Conservation (phyloP, 2,329 filamentous ascomycete genomes). For the Aspergillus sp. region DNA sequence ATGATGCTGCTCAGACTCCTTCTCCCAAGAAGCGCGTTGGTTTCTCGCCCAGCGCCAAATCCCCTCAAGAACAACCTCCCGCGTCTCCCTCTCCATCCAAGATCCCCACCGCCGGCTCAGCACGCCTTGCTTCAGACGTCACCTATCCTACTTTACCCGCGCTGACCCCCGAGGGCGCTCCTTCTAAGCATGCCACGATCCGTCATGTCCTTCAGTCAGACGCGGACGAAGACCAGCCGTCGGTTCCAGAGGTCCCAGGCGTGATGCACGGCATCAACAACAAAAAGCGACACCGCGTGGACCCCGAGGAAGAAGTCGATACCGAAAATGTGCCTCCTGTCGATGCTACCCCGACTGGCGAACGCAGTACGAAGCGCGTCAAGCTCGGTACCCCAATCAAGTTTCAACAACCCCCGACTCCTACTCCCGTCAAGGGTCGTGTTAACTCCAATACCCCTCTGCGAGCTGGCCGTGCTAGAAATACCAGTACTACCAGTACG, state of each 20-base stretch:
- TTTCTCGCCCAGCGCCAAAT: constrained; percentile 65
- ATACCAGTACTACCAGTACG: background rate
- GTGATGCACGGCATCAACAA: constrained; percentile 34
- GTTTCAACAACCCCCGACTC: constrained; percentile 11
- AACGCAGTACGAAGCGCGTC: constrained; percentile 29
- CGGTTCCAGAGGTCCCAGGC: constrained; percentile 24
- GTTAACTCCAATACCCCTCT: constrained; percentile 19
- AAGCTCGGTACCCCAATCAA: constrained; percentile 24
- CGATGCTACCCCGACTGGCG: constrained; percentile 8
- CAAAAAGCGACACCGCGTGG: constrained; percentile 32
- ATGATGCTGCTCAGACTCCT: constrained; percentile 50
- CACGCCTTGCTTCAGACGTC: constrained; percentile 20
- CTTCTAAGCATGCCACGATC: constrained; percentile 21
- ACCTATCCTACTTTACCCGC: constrained; percentile 31
- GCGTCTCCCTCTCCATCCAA: constrained; percentile 37
- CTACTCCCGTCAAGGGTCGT: constrained; percentile 30
- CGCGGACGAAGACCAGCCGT: constrained; percentile 7
- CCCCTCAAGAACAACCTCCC: constrained; percentile 27
- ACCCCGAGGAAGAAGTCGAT: constrained; percentile 23
- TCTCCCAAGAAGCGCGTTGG: constrained; percentile 71
- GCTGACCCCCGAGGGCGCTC: constrained; percentile 28
- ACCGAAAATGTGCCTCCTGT: constrained; percentile 26
- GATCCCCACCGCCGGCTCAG: constrained; percentile 18
- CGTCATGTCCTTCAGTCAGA: constrained; percentile 34
- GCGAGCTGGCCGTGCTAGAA: constrained; percentile 12